These are phyloP conservation scores for Debaryomyces tyrocola DNA, from an alignment of 805 yeast genomes.

Conservation along the genomic window DNA sequence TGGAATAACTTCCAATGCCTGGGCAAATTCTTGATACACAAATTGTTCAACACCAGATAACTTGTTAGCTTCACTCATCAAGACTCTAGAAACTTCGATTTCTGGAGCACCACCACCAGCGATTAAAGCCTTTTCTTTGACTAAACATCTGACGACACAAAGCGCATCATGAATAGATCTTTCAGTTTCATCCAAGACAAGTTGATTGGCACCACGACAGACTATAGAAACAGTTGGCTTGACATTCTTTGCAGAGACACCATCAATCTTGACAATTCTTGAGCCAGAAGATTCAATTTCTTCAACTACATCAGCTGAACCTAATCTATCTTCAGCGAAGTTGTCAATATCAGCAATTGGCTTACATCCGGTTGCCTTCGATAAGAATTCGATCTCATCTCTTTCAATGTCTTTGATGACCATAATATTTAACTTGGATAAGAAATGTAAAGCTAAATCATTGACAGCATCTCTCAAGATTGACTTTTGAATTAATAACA, in stretches of 20 bases:
- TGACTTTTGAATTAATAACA: conserved; percentile 85
- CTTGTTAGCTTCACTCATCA: conserved; percentile 68
- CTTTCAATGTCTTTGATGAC: conserved; percentile 94
- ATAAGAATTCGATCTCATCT: conserved; percentile 91
- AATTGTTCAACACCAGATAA: conserved; percentile 85
- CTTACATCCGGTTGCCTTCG: conserved; percentile 84
- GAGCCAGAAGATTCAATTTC: conserved; percentile 89
- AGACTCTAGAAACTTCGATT: conserved; percentile 77
- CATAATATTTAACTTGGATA: conserved; percentile 89
- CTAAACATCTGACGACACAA: conserved; percentile 88
- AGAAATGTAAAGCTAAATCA: conserved; percentile 90
- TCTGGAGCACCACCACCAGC: conserved; percentile 99
- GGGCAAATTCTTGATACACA: conserved; percentile 89
- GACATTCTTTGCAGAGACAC: conserved; percentile 56
- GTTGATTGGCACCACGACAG: conserved; percentile 90
- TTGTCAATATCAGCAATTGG: conserved; percentile 95
- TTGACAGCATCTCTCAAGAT: conserved; percentile 92
- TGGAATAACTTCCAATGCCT: conserved; percentile 90
- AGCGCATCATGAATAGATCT: conserved; percentile 96
- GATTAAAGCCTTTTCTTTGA: conserved; percentile 82
- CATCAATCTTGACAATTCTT: conserved; percentile 84
- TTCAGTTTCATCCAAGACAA: conserved; percentile 93
- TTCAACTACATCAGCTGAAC: conserved; percentile 88
- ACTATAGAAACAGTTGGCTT: conserved; percentile 82
- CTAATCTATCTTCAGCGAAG: conserved; percentile 90